Evolutionary conservation across 106 monocot genomes (phyloP).

Genomic region (Triglochin maritima): DNA sequence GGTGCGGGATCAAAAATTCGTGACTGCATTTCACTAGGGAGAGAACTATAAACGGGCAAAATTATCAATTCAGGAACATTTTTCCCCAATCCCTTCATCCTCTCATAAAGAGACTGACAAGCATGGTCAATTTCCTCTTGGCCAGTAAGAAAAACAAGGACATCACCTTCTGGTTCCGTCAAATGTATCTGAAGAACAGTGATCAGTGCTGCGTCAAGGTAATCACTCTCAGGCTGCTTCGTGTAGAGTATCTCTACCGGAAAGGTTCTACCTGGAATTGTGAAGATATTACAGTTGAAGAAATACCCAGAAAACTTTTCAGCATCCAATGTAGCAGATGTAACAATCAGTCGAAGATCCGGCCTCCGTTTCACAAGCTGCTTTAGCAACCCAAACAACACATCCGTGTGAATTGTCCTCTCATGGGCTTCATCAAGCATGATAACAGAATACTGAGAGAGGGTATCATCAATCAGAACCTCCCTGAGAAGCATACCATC

Average conservation of each 20-base stretch:
- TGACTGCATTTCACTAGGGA: constrained; percentile 96
- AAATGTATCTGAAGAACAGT: constrained; percentile 90
- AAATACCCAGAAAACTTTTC: constrained; percentile 97
- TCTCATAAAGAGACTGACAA: constrained; percentile 87
- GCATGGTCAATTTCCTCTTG: constrained; percentile 97
- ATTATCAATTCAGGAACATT: constrained; percentile 93
- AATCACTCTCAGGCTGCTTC: constrained; percentile 88
- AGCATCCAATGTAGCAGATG: constrained; percentile 89
- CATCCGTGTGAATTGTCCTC: constrained; percentile 90
- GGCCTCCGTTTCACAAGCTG: constrained; percentile 66
- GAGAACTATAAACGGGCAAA: constrained; percentile 94
- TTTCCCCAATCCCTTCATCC: constrained; percentile 91
- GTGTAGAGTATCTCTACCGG: constrained; percentile 92
- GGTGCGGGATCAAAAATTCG: constrained; percentile 89
- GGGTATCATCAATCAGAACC: constrained; percentile 78
- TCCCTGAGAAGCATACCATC: constrained; percentile 95
- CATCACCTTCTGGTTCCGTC: constrained; percentile 89
- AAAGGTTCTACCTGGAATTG: constrained; percentile 90
- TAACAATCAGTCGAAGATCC: constrained; percentile 77
- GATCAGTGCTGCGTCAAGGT: constrained; percentile 87
- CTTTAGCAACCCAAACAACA: constrained; percentile 84
- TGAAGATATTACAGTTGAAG: constrained; percentile 87
- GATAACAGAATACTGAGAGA: constrained; percentile 86
- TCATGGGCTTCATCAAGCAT: constrained; percentile 99
- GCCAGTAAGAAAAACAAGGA: constrained; percentile 89